Evolutionary conservation across 257 asterid species (phyloP).

Genomic region (Rehmannia glutinosa): DNA sequence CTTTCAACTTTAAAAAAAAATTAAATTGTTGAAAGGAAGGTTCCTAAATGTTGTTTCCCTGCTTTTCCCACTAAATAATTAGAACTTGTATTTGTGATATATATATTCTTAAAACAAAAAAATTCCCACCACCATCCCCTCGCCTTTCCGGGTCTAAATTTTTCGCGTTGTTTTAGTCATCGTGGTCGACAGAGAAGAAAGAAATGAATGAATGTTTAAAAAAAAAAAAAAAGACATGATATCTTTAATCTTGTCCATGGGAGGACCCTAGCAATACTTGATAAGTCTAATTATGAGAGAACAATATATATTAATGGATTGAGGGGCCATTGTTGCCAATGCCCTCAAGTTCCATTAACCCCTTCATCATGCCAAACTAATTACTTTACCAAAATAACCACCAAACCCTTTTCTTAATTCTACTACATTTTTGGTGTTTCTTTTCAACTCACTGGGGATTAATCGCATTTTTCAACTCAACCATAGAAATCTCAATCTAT

Average conservation of each 20-base stretch:
- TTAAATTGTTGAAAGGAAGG: not conserved
- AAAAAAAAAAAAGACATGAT: not conserved
- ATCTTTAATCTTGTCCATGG: constrained; percentile 1
- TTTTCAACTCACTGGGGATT: not conserved
- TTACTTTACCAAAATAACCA: constrained; percentile 17
- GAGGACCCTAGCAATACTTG: constrained; percentile 6
- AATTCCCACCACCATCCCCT: no score
- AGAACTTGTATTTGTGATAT: no score
- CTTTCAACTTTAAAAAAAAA: not conserved
- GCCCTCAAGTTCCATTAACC: constrained; percentile 34
- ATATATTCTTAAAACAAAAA: no score
- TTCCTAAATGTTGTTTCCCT: not conserved
- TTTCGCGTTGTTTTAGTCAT: not conserved
- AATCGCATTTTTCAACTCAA: not conserved
- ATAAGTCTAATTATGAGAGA: constrained; percentile 18
- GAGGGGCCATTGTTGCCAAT: constrained; percentile 24
- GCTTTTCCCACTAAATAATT: not conserved
- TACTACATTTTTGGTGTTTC: constrained; percentile 15
- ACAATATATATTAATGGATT: constrained; percentile 28
- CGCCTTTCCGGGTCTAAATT: not conserved
- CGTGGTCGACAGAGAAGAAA: not conserved
- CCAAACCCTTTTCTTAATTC: not conserved
- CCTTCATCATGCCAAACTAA: constrained; percentile 28
- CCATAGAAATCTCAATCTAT: not conserved
- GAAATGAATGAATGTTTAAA: not conserved